These are phyloP conservation scores for Chenopodium berlandieri DNA, from an alignment of 148 eudicot species.

Conservation along the genomic window DNA sequence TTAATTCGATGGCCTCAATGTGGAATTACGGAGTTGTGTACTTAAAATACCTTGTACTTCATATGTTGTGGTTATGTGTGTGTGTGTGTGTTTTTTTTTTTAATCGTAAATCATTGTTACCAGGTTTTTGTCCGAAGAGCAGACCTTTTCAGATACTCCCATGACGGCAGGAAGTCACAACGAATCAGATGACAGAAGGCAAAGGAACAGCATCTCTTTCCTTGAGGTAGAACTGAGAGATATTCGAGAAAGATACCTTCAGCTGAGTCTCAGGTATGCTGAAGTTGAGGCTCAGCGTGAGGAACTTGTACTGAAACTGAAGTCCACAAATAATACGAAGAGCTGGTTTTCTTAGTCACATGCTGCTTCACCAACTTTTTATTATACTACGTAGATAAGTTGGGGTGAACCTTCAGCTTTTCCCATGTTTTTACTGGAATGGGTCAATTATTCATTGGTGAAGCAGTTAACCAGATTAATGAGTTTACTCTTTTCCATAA, in stretches of 20 bases:
- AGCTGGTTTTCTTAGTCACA: constrained; percentile 55
- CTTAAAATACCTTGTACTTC: no score
- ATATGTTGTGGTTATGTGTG: no score
- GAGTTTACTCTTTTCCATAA: no score
- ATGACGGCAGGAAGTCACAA: constrained; percentile 32
- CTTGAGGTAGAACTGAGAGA: constrained; percentile 73
- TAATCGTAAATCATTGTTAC: neutral
- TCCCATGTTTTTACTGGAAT: no score
- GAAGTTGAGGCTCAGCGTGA: constrained; percentile 90
- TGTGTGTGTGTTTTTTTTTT: no score
- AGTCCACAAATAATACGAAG: constrained; percentile 44
- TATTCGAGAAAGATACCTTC: constrained; percentile 70
- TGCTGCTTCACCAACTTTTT: no score
- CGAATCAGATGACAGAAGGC: constrained; percentile 33
- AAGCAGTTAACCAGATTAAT: no score
- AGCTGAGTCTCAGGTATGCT: constrained; percentile 87
- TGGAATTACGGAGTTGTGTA: no score
- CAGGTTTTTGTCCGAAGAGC: constrained; percentile 50
- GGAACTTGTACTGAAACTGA: constrained; percentile 89
- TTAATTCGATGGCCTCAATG: no score
- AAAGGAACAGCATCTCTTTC: constrained; percentile 40
- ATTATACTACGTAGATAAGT: no score
- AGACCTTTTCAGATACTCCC: constrained; percentile 29
- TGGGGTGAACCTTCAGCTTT: no score
- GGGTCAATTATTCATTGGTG: no score